phyloP scores from a whole-genome alignment of 163 green algal genomes.

The Scenedesmus sp. region DNA sequence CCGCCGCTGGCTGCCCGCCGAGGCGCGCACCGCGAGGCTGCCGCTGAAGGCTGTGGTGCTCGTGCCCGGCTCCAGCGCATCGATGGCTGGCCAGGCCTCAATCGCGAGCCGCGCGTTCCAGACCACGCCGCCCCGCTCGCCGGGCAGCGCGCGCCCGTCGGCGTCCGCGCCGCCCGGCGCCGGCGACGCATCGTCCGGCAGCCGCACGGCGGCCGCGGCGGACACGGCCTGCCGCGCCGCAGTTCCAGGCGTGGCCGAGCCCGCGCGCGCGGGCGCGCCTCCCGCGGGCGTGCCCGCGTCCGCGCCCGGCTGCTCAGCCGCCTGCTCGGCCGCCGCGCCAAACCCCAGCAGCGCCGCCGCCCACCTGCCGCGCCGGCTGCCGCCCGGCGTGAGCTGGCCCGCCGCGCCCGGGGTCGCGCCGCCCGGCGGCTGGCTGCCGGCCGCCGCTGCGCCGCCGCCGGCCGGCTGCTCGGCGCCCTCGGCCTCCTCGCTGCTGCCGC shows the following conservation, averaged over 20 bases:
- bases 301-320: too few species aligned
- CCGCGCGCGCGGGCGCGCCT: too few species aligned
- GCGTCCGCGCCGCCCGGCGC: too few species aligned
- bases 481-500: slow-evolving; percentile 4
- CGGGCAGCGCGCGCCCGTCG: neutral
- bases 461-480: too few species aligned
- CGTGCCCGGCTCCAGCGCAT: slow-evolving; percentile 21
- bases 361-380: too few species aligned
- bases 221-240: neutral
- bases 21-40: slow-evolving; percentile 16
- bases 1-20: too few species aligned
- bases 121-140: too few species aligned
- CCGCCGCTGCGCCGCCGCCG: neutral
- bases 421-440: neutral
- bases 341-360: too few species aligned
- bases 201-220: slow-evolving; percentile 13
- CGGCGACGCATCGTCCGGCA: slow-evolving; percentile 37
- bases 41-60: slow-evolving; percentile 25
- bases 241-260: too few species aligned
- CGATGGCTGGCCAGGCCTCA: slow-evolving; percentile 21
- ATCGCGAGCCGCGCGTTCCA: slow-evolving; percentile 32
- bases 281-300: too few species aligned
- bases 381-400: too few species aligned
- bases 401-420: neutral
- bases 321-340: too few species aligned